Percentiles rank a stretch among this genome's conserved stretches.
phyloP scores from a whole-genome alignment of 257 asterid species.

The Capsicum chinense region DNA sequence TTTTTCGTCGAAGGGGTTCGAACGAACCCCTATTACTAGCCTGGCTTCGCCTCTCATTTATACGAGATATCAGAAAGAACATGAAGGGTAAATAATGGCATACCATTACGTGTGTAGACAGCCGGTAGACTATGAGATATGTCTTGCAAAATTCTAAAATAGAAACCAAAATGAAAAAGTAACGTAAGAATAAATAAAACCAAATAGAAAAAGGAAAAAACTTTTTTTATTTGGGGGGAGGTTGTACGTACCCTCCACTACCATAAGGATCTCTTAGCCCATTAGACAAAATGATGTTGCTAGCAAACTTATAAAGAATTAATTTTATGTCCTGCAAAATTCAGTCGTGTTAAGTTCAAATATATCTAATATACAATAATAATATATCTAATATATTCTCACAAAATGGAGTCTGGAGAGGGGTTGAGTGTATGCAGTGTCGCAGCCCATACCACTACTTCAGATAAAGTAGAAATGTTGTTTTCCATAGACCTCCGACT shows the following conservation, averaged over 20 bases:
- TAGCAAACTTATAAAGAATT: slow-evolving; percentile 43
- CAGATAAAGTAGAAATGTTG: no score
- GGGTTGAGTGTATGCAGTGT: no score
- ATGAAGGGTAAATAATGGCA: neutral
- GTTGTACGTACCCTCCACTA: slow-evolving; percentile 44
- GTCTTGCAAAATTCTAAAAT: slow-evolving; percentile 50
- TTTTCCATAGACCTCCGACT: no score
- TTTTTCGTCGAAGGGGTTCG: no score
- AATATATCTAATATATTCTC: neutral
- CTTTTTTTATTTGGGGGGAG: no score
- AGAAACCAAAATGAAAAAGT: neutral
- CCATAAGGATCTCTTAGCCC: slow-evolving; percentile 56
- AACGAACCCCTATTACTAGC: no score
- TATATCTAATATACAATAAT: neutral
- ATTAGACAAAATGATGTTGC: slow-evolving; percentile 60
- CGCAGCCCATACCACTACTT: no score
- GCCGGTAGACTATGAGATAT: slow-evolving; percentile 55
- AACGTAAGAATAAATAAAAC: neutral
- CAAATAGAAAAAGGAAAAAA: neutral
- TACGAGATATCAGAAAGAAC: neutral
- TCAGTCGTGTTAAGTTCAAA: neutral
- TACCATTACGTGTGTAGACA: slow-evolving; percentile 57
- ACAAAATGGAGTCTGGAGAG: no score
- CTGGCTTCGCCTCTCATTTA: no score
- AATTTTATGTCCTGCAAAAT: slow-evolving; percentile 52